phyloP scores from a whole-genome alignment of 1,284 basidiomycete genomes.

The Malassezia sp. region DNA sequence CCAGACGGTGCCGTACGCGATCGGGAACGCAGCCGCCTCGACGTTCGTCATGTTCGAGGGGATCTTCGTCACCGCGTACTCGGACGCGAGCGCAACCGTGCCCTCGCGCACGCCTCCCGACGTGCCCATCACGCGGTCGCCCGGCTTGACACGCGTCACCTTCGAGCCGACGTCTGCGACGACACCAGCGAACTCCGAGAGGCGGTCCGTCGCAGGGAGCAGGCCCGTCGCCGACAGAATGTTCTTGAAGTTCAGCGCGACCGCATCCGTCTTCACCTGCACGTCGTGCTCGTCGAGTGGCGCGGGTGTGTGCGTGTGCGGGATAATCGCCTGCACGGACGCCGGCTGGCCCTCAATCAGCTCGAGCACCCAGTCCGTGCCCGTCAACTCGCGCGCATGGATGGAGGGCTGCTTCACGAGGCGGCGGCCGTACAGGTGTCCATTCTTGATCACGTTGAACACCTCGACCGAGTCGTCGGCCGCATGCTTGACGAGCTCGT shows the following conservation, averaged over 20 bases:
- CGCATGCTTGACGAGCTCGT: neutral
- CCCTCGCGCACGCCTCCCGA: conserved; percentile 14
- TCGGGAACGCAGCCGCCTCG: conserved; percentile 56
- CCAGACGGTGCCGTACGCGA: conserved; percentile 49
- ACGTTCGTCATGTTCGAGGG: conserved; percentile 53
- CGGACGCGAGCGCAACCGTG: conserved; percentile 8
- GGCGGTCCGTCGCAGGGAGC: conserved; percentile 15
- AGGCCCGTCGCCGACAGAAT: conserved; percentile 17
- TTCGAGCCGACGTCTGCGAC: conserved; percentile 55
- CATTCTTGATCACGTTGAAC: conserved; percentile 11
- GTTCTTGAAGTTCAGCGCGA: conserved; percentile 20
- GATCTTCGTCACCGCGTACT: conserved; percentile 60
- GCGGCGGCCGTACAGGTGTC: conserved; percentile 13
- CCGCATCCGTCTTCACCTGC: conserved; percentile 14
- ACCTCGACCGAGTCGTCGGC: conserved; percentile 10
- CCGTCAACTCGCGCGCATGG: conserved; percentile 40
- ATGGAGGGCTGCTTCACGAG: conserved; percentile 13
- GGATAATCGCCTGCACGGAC: conserved; percentile 8
- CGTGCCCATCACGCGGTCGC: conserved; percentile 56
- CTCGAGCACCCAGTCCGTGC: conserved; percentile 29
- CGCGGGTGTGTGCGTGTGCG: conserved; percentile 12
- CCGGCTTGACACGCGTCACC: conserved; percentile 51
- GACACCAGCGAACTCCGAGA: conserved; percentile 60
- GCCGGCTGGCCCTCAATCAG: conserved; percentile 20
- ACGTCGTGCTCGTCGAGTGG: conserved; percentile 11